A percentile compares a stretch with the other conserved stretches of the same genome.
These are phyloP conservation scores for Penicillium riverlandense DNA, from an alignment of 495 filamentous ascomycete species.

Conservation along the genomic window DNA sequence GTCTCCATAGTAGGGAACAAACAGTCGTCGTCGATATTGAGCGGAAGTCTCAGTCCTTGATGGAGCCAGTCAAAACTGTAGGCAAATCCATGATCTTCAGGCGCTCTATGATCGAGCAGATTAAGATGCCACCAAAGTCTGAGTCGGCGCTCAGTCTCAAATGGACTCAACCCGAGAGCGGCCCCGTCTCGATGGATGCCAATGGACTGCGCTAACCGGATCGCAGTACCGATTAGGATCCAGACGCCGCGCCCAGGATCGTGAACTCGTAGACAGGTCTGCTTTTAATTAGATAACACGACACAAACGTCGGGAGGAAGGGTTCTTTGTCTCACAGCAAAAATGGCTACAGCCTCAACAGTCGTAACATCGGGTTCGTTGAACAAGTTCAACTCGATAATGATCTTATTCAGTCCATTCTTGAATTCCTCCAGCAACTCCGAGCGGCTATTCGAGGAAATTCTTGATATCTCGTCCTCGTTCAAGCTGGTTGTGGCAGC, in stretches of 20 bases:
- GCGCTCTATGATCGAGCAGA: slow-evolving; percentile 24
- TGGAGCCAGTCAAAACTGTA: too few species aligned
- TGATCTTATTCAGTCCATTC: slow-evolving; percentile 16
- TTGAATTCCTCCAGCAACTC: too few species aligned
- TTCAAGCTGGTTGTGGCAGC: slow-evolving; percentile 27
- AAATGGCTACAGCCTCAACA: slow-evolving; percentile 29
- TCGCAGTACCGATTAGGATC: slow-evolving; percentile 35
- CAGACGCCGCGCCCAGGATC: slow-evolving; percentile 39
- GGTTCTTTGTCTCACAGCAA: slow-evolving; percentile 13
- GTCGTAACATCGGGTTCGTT: slow-evolving; percentile 26
- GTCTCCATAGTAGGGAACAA: too few species aligned
- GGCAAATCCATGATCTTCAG: slow-evolving; percentile 30
- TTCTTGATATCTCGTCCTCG: slow-evolving; percentile 20
- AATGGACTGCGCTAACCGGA: slow-evolving; percentile 43
- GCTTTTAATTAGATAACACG: slow-evolving; percentile 2
- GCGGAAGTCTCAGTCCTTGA: too few species aligned
- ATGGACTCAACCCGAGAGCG: slow-evolving; percentile 25
- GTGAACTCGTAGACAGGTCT: slow-evolving; percentile 36
- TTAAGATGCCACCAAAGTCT: slow-evolving; percentile 38
- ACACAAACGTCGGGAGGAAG: neutral
- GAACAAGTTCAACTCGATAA: slow-evolving; percentile 13
- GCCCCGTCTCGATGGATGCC: slow-evolving; percentile 41
- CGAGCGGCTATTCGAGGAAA: slow-evolving; percentile 16
- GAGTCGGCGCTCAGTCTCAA: slow-evolving; percentile 37
- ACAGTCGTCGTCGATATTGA: too few species aligned